These are phyloP conservation scores for Fusarium sp. DNA, from an alignment of 2,329 filamentous ascomycete species.

Conservation along the genomic window DNA sequence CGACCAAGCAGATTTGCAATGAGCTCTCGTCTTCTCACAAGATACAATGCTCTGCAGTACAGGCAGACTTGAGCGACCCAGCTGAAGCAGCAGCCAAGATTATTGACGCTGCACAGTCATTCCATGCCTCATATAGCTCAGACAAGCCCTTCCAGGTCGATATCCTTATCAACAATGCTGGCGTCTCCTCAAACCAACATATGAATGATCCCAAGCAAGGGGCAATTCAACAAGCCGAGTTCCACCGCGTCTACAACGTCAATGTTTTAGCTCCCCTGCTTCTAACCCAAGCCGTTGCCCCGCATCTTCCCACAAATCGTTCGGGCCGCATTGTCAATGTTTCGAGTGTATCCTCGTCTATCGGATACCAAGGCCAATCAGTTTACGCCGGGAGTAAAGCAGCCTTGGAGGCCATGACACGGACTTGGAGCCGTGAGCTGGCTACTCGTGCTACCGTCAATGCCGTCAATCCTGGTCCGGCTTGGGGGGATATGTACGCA, in stretches of 20 bases:
- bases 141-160: conserved; percentile 64
- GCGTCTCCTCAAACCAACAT: conserved; percentile 72
- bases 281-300: conserved; percentile 77
- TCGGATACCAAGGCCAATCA: conserved; percentile 65
- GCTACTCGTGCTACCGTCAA: conserved; percentile 65
- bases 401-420: conserved; percentile 68
- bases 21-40: conserved; percentile 59
- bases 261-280: conserved; percentile 86
- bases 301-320: conserved; percentile 76
- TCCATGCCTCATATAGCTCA: conserved; percentile 44
- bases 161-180: conserved; percentile 90
- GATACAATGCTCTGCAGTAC: conserved; percentile 44
- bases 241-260: conserved; percentile 77
- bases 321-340: conserved; percentile 67
- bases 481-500: conserved; percentile 64
- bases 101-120: conserved; percentile 44
- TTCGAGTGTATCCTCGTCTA: conserved; percentile 64
- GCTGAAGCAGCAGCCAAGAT: conserved; percentile 44
- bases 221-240: conserved; percentile 70
- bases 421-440: conserved; percentile 68
- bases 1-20: conserved; percentile 59
- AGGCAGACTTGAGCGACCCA: conserved; percentile 47
- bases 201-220: conserved; percentile 64
- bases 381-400: conserved; percentile 70
- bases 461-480: conserved; percentile 67